These are phyloP conservation scores for Boletales sp. DNA, from an alignment of 768 basidiomycete species.

Conservation along the genomic window DNA sequence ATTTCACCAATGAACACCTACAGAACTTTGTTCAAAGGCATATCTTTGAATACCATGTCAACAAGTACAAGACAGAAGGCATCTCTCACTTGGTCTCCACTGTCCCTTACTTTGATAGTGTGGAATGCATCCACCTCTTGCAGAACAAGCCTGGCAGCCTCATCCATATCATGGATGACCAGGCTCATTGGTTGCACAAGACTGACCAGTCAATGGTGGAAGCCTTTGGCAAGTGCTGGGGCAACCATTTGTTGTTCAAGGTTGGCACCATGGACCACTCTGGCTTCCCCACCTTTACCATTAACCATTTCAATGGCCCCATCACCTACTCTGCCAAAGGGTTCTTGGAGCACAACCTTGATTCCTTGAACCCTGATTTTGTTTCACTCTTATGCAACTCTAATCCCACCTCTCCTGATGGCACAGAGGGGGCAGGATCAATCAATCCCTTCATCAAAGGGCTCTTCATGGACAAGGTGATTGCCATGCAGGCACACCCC, in stretches of 20 bases:
- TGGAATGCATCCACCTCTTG: conserved; percentile 82
- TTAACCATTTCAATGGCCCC: conserved; percentile 88
- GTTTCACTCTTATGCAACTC: conserved; percentile 81
- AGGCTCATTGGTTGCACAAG: conserved; percentile 80
- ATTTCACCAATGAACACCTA: conserved; percentile 91
- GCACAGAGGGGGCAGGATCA: conserved; percentile 69
- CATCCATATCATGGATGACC: conserved; percentile 97
- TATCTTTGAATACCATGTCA: conserved; percentile 76
- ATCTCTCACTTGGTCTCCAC: conserved; percentile 66
- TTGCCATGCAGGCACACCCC: too few species aligned
- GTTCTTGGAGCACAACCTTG: conserved; percentile 86
- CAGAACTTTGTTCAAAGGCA: conserved; percentile 78
- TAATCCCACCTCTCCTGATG: conserved; percentile 31
- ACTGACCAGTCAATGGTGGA: conserved; percentile 93
- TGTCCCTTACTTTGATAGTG: conserved; percentile 84
- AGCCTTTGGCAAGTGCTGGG: conserved; percentile 91
- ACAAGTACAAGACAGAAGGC: conserved; percentile 82
- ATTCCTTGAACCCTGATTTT: conserved; percentile 90
- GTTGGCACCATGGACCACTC: conserved; percentile 68
- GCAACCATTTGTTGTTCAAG: conserved; percentile 90
- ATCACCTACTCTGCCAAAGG: conserved; percentile 89
- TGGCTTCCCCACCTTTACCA: conserved; percentile 82
- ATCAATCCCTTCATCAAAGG: conserved; percentile 90
- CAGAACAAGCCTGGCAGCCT: conserved; percentile 87
- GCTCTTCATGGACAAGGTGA: too few species aligned